These are phyloP conservation scores for Tagetes patula DNA, from an alignment of 129 eudicot genomes.

Conservation along the genomic window DNA sequence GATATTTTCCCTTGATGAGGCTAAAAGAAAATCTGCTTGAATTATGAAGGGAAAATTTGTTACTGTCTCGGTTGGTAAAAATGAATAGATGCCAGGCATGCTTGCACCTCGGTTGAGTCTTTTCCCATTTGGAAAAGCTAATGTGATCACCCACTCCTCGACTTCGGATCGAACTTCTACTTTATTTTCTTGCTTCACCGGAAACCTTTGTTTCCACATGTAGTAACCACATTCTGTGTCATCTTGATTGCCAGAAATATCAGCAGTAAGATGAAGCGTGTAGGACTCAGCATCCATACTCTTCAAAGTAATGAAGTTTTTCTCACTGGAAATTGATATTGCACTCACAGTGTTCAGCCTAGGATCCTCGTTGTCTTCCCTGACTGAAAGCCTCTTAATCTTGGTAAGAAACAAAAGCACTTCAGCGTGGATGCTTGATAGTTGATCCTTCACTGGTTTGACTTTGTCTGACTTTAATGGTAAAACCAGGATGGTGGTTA, in stretches of 20 bases:
- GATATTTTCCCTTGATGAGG: constrained; percentile 57
- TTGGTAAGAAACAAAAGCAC: constrained; percentile 53
- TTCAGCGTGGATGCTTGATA: constrained; percentile 57
- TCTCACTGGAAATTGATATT: constrained; percentile 59
- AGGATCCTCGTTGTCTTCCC: constrained; percentile 42
- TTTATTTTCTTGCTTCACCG: constrained; percentile 41
- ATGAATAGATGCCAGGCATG: constrained; percentile 53
- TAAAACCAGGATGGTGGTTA: constrained; percentile 50
- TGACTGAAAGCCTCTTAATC: constrained; percentile 48
- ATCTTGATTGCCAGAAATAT: constrained; percentile 20
- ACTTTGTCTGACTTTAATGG: constrained; percentile 61
- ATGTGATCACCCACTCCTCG: constrained; percentile 55
- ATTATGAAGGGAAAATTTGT: constrained; percentile 65
- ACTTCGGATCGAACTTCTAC: constrained; percentile 48
- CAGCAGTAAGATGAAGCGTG: constrained; percentile 44
- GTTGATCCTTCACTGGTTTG: constrained; percentile 51
- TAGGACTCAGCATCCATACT: constrained; percentile 58
- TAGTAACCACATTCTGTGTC: constrained; percentile 47
- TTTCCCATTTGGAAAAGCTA: constrained; percentile 56
- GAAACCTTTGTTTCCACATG: constrained; percentile 66
- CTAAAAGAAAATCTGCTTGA: constrained; percentile 63
- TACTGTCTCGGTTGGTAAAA: constrained; percentile 56
- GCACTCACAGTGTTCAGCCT: constrained; percentile 34
- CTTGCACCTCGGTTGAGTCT: constrained; percentile 47
- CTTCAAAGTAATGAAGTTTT: constrained; percentile 40